Base-by-base conservation (phyloP, 208 protist genomes). In the Wallacemonas sp. region DNA sequence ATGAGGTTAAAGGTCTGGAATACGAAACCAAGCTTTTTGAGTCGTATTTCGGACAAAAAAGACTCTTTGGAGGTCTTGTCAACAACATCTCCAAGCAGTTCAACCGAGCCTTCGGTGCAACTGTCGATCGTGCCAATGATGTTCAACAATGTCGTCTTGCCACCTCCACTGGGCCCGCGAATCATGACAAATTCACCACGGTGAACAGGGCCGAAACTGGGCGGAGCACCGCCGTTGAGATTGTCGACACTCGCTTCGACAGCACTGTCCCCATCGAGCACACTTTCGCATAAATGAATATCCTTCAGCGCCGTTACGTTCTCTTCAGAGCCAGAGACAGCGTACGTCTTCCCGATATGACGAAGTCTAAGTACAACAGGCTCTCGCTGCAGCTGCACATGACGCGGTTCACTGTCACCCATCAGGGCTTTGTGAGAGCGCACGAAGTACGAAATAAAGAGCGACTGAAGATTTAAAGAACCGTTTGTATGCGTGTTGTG, bases 1-100 rank as follows among this genome's bases (percentile, higher is more conserved):
- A 99, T 94, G 17, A 99, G 79, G 66, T 99, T 99, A 67, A 99
- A 99, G 0, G 96, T 99, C 76, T 99, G 98, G 62, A 99, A 99
- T 0, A 99, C 98, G 76, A 99, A 99, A 6, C 96, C 93, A 33
- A 99, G 91, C 21, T 86, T 95, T 26, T 75, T 67, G 5, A 99
- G 81, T 17, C 97, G 88, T n/a, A 99, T 76, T 56, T 93, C 80
- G 2, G 97, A 72, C 28, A 99, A 70, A 19, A 79, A 77, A 28
- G 28, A 68, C 63, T 98, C 97, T 6, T 58, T 74, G 0, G 89
- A 95, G 14, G 82, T 66, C 6, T 54, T 26, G 56, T 77, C 72
- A 12, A 99, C 90, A 3, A 51, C 27, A 14, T 75, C 67, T n/a
- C 79, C 93, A 31, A 97, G 76, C 49, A 99, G 58, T 66, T 97